These are phyloP conservation scores for Pseudisothecium myosuroides DNA, from an alignment of 225 moss, liverwort and hornwort species.

Conservation along the genomic window DNA sequence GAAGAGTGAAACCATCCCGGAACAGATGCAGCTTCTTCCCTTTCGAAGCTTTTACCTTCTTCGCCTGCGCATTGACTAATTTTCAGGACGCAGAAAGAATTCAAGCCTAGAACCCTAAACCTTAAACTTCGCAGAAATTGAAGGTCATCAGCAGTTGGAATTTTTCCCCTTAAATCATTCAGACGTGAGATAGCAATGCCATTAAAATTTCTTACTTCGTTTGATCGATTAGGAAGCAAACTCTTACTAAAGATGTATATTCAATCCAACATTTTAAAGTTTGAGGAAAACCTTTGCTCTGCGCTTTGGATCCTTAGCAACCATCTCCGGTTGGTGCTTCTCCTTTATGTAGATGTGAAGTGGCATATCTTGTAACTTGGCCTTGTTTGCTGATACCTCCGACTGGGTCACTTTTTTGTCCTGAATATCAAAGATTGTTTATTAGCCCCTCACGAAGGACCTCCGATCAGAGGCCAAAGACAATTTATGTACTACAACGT, in stretches of 20 bases:
- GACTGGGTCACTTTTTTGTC: not conserved
- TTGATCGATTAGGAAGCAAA: not conserved
- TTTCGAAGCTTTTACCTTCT: slow-evolving; percentile 37
- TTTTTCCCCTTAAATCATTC: not conserved
- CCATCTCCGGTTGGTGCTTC: slow-evolving; percentile 22
- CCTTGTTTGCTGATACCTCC: not conserved
- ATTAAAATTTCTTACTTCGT: not conserved
- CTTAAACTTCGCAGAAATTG: not conserved
- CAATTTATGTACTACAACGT: not conserved
- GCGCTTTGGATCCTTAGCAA: slow-evolving; percentile 23
- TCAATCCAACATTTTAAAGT: not conserved
- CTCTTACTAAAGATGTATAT: not conserved
- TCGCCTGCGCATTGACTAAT: slow-evolving; percentile 23
- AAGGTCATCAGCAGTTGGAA: not conserved
- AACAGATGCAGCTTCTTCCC: slow-evolving; percentile 42
- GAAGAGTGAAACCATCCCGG: slow-evolving; percentile 49
- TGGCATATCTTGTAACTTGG: slow-evolving; percentile 19
- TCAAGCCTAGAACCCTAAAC: not conserved
- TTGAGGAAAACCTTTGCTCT: slow-evolving; percentile 23
- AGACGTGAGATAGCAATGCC: not conserved
- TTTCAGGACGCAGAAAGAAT: not conserved
- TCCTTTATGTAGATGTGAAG: slow-evolving; percentile 46
- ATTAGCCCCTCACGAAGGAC: slow-evolving; percentile 1
- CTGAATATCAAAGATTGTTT: slow-evolving; percentile 5
- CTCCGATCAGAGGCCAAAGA: not conserved